Percentiles rank a stretch among this genome's conserved stretches.
These are phyloP conservation scores for Plectosphaerella cucumerina DNA, from an alignment of 2,329 filamentous ascomycete species.

Conservation along the genomic window DNA sequence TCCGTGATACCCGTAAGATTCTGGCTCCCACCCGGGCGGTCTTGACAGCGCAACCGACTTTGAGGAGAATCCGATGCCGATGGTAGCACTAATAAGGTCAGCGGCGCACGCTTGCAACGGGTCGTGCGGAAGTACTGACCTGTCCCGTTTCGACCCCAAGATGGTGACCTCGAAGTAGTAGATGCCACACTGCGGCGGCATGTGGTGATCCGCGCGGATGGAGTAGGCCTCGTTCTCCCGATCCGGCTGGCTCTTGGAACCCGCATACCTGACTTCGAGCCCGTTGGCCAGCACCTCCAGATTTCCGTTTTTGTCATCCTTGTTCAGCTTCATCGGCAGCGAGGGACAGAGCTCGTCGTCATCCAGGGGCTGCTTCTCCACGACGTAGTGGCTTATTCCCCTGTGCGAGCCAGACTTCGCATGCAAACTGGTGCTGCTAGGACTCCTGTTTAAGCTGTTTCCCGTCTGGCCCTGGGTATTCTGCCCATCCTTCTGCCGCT, in stretches of 20 bases:
- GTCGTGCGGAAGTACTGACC: slow-evolving; percentile 36
- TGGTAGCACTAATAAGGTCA: slow-evolving; percentile 42
- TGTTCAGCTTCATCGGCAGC: slow-evolving; percentile 80
- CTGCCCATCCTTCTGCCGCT: slow-evolving; percentile 43
- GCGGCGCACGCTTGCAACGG: not conserved
- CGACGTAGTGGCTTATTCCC: slow-evolving; percentile 77
- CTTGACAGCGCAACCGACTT: slow-evolving; percentile 49
- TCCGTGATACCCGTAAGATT: slow-evolving; percentile 66
- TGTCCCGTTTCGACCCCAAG: slow-evolving; percentile 45
- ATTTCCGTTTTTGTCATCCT: slow-evolving; percentile 66
- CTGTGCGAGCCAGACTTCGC: slow-evolving; percentile 59
- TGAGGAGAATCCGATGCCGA: slow-evolving; percentile 59
- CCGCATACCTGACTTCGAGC: slow-evolving; percentile 61
- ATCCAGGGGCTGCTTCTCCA: slow-evolving; percentile 66
- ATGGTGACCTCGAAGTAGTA: slow-evolving; percentile 83
- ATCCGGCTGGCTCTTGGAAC: slow-evolving; percentile 41
- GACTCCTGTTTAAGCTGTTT: slow-evolving; percentile 51
- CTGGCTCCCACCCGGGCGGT: slow-evolving; percentile 62
- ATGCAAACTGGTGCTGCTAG: slow-evolving; percentile 45
- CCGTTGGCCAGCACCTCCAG: slow-evolving; percentile 74
- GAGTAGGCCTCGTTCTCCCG: slow-evolving; percentile 73
- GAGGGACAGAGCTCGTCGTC: slow-evolving; percentile 58
- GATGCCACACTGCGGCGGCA: slow-evolving; percentile 85
- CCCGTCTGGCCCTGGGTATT: slow-evolving; percentile 33
- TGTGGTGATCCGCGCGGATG: slow-evolving; percentile 77